A percentile compares a stretch with the other conserved stretches of the same genome.
phyloP scores from a whole-genome alignment of 345 rosid species.

The Garcia nutans region DNA sequence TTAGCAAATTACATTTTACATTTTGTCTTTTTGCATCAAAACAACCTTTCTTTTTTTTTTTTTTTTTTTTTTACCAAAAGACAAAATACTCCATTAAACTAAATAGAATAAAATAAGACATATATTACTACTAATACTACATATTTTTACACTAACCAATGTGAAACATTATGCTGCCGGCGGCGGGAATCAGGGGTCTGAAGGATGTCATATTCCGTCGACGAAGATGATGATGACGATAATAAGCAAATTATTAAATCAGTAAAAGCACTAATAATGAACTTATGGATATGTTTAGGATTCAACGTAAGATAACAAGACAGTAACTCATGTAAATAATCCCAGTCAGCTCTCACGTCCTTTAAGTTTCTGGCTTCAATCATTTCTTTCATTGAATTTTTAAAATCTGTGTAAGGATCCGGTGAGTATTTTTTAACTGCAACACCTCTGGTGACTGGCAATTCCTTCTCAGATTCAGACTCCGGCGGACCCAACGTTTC shows the following conservation, averaged over 20 bases:
- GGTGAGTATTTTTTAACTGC: conserved; percentile 65
- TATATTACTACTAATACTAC: background rate
- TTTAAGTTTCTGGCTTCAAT: conserved; percentile 59
- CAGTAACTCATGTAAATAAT: conserved; percentile 66
- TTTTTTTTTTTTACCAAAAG: background rate
- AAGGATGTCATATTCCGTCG: conserved; percentile 13
- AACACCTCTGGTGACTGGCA: conserved; percentile 42
- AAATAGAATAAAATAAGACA: background rate
- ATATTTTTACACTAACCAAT: background rate
- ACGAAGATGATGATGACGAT: conserved; percentile 32
- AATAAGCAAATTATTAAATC: conserved; percentile 55
- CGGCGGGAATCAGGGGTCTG: conserved; percentile 14
- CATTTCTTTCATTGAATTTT: conserved; percentile 89
- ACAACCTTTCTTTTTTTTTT: conserved; percentile 2
- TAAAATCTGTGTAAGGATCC: conserved; percentile 75
- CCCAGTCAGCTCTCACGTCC: conserved; percentile 56
- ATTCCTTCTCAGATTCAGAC: background rate
- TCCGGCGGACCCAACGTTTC: background rate
- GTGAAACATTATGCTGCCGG: conserved; percentile 16
- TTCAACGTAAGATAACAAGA: conserved; percentile 71
- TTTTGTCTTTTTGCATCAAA: conserved; percentile 28
- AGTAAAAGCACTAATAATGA: conserved; percentile 70
- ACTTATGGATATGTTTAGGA: conserved; percentile 63
- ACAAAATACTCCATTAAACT: conserved; percentile 15
- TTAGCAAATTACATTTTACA: conserved; percentile 10